Base-by-base conservation (phyloP, 2,329 filamentous ascomycete genomes). In the Colletotrichum spinosum region DNA sequence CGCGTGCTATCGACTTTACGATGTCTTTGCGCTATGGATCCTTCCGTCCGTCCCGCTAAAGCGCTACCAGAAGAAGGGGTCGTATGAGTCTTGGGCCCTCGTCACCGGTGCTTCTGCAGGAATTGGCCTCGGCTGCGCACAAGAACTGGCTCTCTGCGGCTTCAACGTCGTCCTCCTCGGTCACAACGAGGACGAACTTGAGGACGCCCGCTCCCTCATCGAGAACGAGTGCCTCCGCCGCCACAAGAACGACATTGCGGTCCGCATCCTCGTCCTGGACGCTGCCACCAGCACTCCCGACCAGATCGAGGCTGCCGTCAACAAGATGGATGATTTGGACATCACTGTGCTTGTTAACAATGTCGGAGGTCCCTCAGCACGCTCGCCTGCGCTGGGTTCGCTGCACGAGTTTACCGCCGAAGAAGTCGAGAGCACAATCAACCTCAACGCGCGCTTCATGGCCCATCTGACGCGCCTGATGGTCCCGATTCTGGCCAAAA, bases 301-400 rank as follows among this genome's bases (percentile, higher is more conserved):
- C 35, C 12, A 13, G 3, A 46, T 46, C 6, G 44, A 46, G 8
- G 67, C 70, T 33, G 63, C 72, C 42, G 65, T 67, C 48, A 42
- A 42, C 10, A 42, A 42, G 10, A 11, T 42, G 39, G 39, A n/a
- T 42, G 10, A 42, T 42, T 59, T 76, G 11, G 61, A 72, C 33
- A 62, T 78, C 17, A 72, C 73, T 34, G 72, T 78, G 34, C 71
- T 78, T 2, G 68, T 77, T 63, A 77, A 77, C 71, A 77, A 77
- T 65, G 72, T 76, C 59, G 75, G 74, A 60, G 71, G 72, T 37
- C 69, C 67, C 53, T 71, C 73, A 37, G 64, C 74, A 57, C 25
- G 25, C 25, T 25, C 25, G 25, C 4, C 25, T 25, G 25, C 25
- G 4, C 25, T 25, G 25, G 25, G 25, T 25, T 25, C 25, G 25